A percentile compares a stretch with the other conserved stretches of the same genome.
These are phyloP conservation scores for Pythium brachiatum DNA, from an alignment of 352 stramenopile genomes.

Conservation along the genomic window DNA sequence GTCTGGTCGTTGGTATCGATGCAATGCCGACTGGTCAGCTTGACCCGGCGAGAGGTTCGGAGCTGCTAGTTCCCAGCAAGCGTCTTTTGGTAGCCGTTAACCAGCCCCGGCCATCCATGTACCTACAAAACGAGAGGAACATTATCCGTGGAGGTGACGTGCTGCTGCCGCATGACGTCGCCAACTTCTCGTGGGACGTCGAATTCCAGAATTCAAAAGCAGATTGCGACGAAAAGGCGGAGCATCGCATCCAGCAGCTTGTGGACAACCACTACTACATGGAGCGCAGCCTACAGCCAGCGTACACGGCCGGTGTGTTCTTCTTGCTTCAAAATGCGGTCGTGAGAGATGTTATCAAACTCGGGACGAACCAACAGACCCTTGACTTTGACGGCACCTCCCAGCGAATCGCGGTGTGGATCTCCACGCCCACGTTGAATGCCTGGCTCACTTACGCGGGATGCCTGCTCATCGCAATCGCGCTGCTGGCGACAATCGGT, in stretches of 20 bases:
- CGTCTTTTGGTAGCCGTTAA: too few relatives aligned
- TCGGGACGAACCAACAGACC: not conserved
- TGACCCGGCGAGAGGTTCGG: too few relatives aligned
- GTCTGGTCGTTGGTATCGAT: too few relatives aligned
- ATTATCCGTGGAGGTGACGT: constrained; percentile 8
- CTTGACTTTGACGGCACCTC: constrained; percentile 11
- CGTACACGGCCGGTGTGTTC: constrained; percentile 10
- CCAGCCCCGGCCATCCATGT: not conserved
- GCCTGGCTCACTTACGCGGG: constrained; percentile 13
- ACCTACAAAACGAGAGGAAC: too few relatives aligned
- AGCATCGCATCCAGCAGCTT: constrained; percentile 10
- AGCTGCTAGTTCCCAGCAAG: too few relatives aligned
- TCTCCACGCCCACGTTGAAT: constrained; percentile 11
- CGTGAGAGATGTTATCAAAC: constrained; percentile 1
- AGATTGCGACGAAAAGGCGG: not conserved
- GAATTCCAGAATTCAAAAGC: not conserved
- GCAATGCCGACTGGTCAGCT: too few relatives aligned
- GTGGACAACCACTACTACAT: constrained; percentile 23
- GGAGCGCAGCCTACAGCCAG: constrained; percentile 6
- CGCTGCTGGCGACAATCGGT: too few relatives aligned
- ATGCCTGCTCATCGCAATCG: not conserved
- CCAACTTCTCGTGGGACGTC: not conserved
- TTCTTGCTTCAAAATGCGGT: constrained; percentile 16
- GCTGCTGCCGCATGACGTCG: constrained; percentile 13
- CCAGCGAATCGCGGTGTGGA: constrained; percentile 4